phyloP scores from a whole-genome alignment of 2,329 filamentous ascomycete species.

The Dothistroma septosporum region DNA sequence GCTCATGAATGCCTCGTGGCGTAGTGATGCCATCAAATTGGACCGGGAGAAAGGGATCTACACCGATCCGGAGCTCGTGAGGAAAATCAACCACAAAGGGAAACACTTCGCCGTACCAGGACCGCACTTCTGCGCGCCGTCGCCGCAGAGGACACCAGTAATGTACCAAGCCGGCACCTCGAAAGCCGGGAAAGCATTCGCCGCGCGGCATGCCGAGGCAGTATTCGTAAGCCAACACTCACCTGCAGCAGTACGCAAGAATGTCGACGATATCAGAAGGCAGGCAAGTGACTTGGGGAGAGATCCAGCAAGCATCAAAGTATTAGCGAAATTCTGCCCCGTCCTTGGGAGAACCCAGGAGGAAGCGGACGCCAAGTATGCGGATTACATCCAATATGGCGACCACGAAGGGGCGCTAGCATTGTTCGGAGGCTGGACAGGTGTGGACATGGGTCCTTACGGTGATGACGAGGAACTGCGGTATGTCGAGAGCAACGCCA shows the following conservation, averaged over 20 bases:
- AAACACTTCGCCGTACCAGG: slow-evolving; percentile 62
- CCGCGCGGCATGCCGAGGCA: slow-evolving; percentile 65
- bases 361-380: slow-evolving; percentile 61
- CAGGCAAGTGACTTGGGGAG: slow-evolving; percentile 54
- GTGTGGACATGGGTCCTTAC: slow-evolving; percentile 59
- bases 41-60: slow-evolving; percentile 59
- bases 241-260: slow-evolving; percentile 58
- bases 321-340: slow-evolving; percentile 62
- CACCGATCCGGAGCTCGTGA: slow-evolving; percentile 54
- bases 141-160: slow-evolving; percentile 64
- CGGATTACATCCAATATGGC: slow-evolving; percentile 59
- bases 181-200: slow-evolving; percentile 61
- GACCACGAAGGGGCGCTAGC: slow-evolving; percentile 64
- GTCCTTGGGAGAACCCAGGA: slow-evolving; percentile 63
- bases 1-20: slow-evolving; percentile 64
- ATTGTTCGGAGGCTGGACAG: slow-evolving; percentile 71
- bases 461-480: slow-evolving; percentile 61
- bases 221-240: slow-evolving; percentile 66
- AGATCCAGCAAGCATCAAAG: slow-evolving; percentile 60
- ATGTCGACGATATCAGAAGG: slow-evolving; percentile 59
- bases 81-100: slow-evolving; percentile 63
- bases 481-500: slow-evolving; percentile 59
- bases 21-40: slow-evolving; percentile 60
- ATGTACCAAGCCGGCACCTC: slow-evolving; percentile 68
- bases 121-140: slow-evolving; percentile 62